Percentiles rank a stretch among this genome's conserved stretches.
Conservation (phyloP, 2,329 filamentous ascomycete species). For the Aspergillus fijiensis region DNA sequence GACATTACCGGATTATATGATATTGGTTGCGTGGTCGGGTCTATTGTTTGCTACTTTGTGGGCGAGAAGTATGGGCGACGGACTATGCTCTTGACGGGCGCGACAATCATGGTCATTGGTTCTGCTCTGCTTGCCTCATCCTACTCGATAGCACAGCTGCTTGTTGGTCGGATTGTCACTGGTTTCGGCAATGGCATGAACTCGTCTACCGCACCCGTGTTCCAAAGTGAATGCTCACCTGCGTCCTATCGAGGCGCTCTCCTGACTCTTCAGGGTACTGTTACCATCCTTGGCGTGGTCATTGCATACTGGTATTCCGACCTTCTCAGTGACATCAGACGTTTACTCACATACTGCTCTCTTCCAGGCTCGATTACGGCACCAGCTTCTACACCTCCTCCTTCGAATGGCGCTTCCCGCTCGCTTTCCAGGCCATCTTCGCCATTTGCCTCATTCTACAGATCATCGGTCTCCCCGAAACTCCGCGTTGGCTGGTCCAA, state of each 20-base stretch:
- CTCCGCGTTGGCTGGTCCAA: constrained; percentile 32
- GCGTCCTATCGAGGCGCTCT: constrained; percentile 25
- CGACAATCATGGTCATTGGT: constrained; percentile 35
- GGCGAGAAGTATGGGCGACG: constrained; percentile 46
- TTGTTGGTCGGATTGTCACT: constrained; percentile 50
- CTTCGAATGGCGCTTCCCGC: constrained; percentile 32
- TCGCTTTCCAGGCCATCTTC: constrained; percentile 32
- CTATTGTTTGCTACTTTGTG: constrained; percentile 37
- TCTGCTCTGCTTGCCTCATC: constrained; percentile 38
- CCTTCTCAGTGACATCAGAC: constrained; percentile 22
- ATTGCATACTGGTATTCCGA: constrained; percentile 23
- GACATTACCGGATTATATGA: constrained; percentile 32
- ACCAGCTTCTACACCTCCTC: constrained; percentile 41
- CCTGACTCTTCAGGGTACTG: constrained; percentile 27
- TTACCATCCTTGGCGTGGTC: constrained; percentile 26
- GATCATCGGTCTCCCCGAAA: constrained; percentile 30
- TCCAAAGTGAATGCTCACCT: constrained; percentile 34
- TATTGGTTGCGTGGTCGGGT: constrained; percentile 36
- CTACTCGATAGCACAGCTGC: constrained; percentile 45
- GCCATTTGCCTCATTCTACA: constrained; percentile 28
- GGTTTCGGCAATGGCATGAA: constrained; percentile 39
- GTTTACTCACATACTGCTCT: not conserved
- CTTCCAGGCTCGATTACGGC: constrained; percentile 40
- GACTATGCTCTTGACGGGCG: constrained; percentile 44
- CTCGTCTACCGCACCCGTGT: constrained; percentile 27